phyloP scores from a whole-genome alignment of 805 yeast species.

The Monosporozyma siamensis region DNA sequence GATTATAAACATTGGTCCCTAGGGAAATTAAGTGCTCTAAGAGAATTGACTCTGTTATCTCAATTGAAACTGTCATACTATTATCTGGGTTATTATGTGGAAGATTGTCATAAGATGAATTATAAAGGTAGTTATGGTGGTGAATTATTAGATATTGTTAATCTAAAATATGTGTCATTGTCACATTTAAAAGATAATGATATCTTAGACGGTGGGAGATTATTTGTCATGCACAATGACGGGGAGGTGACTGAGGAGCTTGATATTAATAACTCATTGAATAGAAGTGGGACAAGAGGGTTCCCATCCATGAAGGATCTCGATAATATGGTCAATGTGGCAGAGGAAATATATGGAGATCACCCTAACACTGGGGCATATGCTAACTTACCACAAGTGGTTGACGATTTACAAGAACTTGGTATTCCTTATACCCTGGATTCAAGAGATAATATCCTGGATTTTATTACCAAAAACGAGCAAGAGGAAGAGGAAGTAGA shows the following conservation, averaged over 20 bases:
- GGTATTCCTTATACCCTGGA: background rate
- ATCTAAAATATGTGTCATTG: constrained; percentile 34
- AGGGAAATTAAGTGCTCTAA: constrained; percentile 68
- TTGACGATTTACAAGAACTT: background rate
- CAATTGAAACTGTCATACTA: constrained; percentile 42
- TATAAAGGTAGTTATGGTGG: constrained; percentile 78
- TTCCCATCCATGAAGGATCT: background rate
- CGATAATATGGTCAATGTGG: constrained; percentile 14
- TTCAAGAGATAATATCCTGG: background rate
- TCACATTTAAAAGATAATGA: constrained; percentile 7
- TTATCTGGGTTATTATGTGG: constrained; percentile 73
- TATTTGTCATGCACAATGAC: constrained; percentile 15
- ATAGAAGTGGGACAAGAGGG: background rate
- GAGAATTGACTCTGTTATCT: constrained; percentile 53
- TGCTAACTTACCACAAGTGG: background rate
- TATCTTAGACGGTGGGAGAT: constrained; percentile 19
- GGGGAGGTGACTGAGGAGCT: background rate
- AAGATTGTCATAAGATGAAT: constrained; percentile 72
- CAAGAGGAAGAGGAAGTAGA: constrained; percentile 1
- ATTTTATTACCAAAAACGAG: background rate
- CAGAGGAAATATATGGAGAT: constrained; percentile 34
- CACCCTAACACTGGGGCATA: constrained; percentile 23
- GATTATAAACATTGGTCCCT: constrained; percentile 58
- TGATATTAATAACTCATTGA: constrained; percentile 6
- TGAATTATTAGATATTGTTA: constrained; percentile 50